Conservation (phyloP, 352 stramenopile genomes). For the Phytophthora agathidicida region DNA sequence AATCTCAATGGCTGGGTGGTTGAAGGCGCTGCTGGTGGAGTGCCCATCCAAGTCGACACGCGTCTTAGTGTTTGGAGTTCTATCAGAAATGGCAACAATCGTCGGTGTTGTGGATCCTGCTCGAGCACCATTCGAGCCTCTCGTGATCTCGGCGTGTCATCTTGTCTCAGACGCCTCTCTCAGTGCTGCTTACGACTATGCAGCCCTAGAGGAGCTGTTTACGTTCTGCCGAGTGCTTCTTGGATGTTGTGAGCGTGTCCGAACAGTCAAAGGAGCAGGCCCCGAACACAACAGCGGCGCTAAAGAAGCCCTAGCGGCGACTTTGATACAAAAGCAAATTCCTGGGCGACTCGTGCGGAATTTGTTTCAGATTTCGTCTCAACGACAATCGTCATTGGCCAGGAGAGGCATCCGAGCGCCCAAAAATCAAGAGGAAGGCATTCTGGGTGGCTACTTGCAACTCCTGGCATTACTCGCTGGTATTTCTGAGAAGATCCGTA, state of each 20-base stretch:
- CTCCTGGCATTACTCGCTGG: slow-evolving; percentile 19
- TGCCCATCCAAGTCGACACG: slow-evolving; percentile 31
- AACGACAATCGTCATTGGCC: slow-evolving; percentile 4
- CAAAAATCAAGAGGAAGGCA: slow-evolving; percentile 7
- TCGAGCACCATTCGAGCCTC: slow-evolving; percentile 23
- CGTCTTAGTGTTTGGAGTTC: slow-evolving; percentile 13
- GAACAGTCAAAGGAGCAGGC: not conserved
- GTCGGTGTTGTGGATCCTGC: slow-evolving; percentile 17
- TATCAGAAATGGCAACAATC: slow-evolving; percentile 24
- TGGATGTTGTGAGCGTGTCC: not conserved
- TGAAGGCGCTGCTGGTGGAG: slow-evolving; percentile 31
- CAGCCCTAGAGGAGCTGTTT: slow-evolving; percentile 30
- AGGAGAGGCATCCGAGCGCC: not conserved
- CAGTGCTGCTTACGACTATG: not conserved
- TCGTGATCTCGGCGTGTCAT: slow-evolving; percentile 33
- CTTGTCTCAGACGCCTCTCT: slow-evolving; percentile 11
- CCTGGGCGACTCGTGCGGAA: slow-evolving; percentile 13
- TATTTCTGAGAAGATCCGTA: slow-evolving; percentile 23
- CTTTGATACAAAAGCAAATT: slow-evolving; percentile 16
- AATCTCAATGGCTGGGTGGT: slow-evolving; percentile 17
- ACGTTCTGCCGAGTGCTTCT: slow-evolving; percentile 26
- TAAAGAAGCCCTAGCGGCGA: slow-evolving; percentile 1
- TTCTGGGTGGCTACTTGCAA: slow-evolving; percentile 25
- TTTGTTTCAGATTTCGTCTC: slow-evolving; percentile 13
- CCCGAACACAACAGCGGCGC: not conserved